Conservation (phyloP, 2,329 filamentous ascomycete genomes). For the Exophiala viscosa region DNA sequence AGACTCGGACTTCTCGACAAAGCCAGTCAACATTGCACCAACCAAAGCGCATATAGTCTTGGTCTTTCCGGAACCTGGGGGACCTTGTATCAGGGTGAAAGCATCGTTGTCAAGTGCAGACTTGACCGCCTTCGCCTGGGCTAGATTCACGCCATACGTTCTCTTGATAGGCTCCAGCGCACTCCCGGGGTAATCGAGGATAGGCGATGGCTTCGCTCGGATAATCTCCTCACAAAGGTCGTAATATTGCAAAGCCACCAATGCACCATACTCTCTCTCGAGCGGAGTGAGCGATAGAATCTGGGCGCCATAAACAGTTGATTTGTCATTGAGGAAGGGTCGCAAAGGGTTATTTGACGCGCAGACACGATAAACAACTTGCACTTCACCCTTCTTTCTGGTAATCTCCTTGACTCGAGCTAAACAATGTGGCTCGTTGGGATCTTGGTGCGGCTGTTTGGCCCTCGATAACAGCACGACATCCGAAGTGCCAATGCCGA, state of each 20-base stretch:
- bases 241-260: conserved; percentile 90
- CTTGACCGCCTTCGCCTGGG: conserved; percentile 86
- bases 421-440: conserved; percentile 71
- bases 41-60: conserved; percentile 98
- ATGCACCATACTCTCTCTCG: conserved; percentile 88
- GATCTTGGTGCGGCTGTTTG: conserved; percentile 63
- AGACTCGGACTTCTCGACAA: conserved; percentile 48
- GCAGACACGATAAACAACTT: conserved; percentile 75
- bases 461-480: conserved; percentile 80
- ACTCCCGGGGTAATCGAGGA: conserved; percentile 74
- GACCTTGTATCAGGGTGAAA: conserved; percentile 93
- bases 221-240: conserved; percentile 92
- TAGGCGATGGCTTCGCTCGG: conserved; percentile 81
- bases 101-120: conserved; percentile 94
- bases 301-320: conserved; percentile 70
- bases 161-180: conserved; percentile 65
- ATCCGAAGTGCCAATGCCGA: conserved; percentile 75
- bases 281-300: conserved; percentile 91
- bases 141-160: conserved; percentile 80
- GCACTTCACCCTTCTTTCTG: conserved; percentile 74
- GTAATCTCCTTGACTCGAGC: conserved; percentile 77
- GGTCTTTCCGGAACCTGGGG: conserved; percentile 94
- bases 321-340: conserved; percentile 63
- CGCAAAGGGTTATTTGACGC: conserved; percentile 64
- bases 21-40: conserved; percentile 71